Evolutionary conservation across 192 early-diverging fungal genomes (phyloP), one percentile per base, ranked within the genome.

Genomic region (Coemansia reversa): DNA sequence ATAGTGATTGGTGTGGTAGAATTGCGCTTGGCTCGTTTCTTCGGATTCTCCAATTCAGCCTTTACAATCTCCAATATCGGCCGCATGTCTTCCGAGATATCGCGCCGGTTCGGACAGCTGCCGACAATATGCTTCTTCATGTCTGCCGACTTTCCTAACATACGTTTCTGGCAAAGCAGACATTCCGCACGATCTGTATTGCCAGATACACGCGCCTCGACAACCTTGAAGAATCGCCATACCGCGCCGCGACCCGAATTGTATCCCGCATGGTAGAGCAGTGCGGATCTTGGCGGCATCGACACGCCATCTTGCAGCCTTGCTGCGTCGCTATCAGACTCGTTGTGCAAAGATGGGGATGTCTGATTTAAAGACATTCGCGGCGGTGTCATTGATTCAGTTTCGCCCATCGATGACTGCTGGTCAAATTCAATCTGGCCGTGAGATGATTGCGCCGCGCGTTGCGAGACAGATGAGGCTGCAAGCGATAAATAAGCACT

Each of bases 151-250:
- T 82, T 82, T 12, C 79, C 79, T 70, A 82, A 65, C 79, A 82
- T 82, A 53, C 65, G 69, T 65, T 82, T 82, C 25, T 68, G 55
- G 62, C 79, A 82, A n/a, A 76, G 70, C 52, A 76, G 50, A 18
- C 79, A 82, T 55, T 82, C 74, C 33, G 79, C 79, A 7, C 79
- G 79, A 58, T 82, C 79, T 5, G 79, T 82, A 58, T 82, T 82
- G 7, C 79, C 79, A 2, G 79, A 82, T 12, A 82, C 79, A 0
- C 74, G 70, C 33, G 66, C 54, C 67, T 82, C 79, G 23, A 82
- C 68, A 3, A 82, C 75, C 24, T 54, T 58, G 52, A 76, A 82
- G 48, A 82, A 82, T 52, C 75, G 74, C 79, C 79, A 82, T 22
- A 82, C 79, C 16, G 75, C 70, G 16, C 79, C 79, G 2, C 79